Conservation (phyloP, 345 rosid genomes). For the Populus euphratica region DNA sequence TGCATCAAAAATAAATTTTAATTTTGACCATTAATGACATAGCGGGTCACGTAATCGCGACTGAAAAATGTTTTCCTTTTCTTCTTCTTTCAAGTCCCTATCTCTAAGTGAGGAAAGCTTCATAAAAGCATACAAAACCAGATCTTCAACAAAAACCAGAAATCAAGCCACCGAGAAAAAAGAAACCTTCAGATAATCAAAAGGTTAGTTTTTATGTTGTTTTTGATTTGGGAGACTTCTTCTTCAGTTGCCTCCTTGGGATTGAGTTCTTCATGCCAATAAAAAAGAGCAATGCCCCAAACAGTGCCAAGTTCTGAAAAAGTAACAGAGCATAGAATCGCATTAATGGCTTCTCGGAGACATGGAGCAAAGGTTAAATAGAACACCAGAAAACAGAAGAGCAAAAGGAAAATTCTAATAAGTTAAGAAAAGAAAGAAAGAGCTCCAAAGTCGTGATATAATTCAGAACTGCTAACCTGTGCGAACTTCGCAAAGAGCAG, state of each 20-base stretch:
- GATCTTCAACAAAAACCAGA: not conserved
- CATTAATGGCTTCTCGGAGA: not conserved
- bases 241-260: slow-evolving; percentile 57
- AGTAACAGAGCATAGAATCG: not conserved
- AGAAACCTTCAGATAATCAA: not conserved
- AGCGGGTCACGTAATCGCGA: not conserved
- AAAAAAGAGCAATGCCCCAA: slow-evolving; percentile 69
- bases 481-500: slow-evolving; percentile 52
- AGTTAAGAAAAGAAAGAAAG: not conserved
- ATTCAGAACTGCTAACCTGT: slow-evolving; percentile 38
- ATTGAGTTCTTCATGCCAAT: slow-evolving; percentile 81
- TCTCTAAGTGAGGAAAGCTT: not conserved
- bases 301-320: slow-evolving; percentile 59
- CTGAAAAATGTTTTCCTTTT: not conserved
- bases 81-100: not conserved
- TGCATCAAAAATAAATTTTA: not conserved
- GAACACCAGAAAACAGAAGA: no score
- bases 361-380: not conserved
- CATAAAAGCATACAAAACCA: slow-evolving; percentile 16
- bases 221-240: slow-evolving; percentile 59
- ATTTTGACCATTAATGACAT: slow-evolving; percentile 7
- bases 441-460: not conserved
- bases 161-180: not conserved
- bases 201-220: slow-evolving; percentile 4
- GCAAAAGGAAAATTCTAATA: not conserved